Evolutionary conservation across 768 basidiomycete genomes (phyloP).

Genomic region (Tremella yokohamensis): DNA sequence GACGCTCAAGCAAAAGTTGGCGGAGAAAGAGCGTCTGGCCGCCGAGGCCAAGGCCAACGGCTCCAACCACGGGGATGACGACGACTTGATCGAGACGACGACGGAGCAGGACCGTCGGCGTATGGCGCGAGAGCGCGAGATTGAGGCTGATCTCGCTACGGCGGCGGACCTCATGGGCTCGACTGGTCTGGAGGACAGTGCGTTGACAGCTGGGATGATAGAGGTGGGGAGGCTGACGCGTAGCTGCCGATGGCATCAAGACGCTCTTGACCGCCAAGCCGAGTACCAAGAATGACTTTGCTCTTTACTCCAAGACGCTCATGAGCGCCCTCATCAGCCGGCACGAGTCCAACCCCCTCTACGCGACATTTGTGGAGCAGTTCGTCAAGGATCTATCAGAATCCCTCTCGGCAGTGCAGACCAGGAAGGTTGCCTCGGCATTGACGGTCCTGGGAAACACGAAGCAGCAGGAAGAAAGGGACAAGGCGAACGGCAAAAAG

Average conservation of each 20-base stretch:
- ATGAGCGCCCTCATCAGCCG: slow-evolving; percentile 70
- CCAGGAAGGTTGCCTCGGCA: slow-evolving; percentile 78
- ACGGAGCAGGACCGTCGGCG: slow-evolving; percentile 61
- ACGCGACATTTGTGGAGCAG: slow-evolving; percentile 75
- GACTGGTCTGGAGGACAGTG: slow-evolving; percentile 54
- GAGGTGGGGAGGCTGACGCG: slow-evolving; percentile 2
- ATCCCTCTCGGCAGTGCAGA: slow-evolving; percentile 83
- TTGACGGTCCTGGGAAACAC: slow-evolving; percentile 87
- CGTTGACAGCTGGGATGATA: slow-evolving; percentile 6
- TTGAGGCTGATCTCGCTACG: slow-evolving; percentile 80
- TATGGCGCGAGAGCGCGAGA: slow-evolving; percentile 71
- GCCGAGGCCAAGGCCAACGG: slow-evolving; percentile 51
- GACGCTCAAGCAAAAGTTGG: slow-evolving; percentile 82
- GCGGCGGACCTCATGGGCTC: slow-evolving; percentile 77
- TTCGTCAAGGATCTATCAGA: slow-evolving; percentile 70
- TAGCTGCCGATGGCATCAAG: slow-evolving; percentile 24
- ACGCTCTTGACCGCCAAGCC: slow-evolving; percentile 71
- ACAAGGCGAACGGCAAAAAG: slow-evolving; percentile 84
- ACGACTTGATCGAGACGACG: slow-evolving; percentile 49
- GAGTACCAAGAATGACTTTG: slow-evolving; percentile 84
- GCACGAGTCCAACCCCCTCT: slow-evolving; percentile 78
- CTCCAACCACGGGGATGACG: slow-evolving; percentile 38
- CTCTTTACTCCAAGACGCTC: slow-evolving; percentile 67
- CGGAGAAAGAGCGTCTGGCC: slow-evolving; percentile 81
- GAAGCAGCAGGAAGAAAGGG: slow-evolving; percentile 86